Conservation (phyloP, 73 alveolate genomes). For the Effrenium voratum region DNA sequence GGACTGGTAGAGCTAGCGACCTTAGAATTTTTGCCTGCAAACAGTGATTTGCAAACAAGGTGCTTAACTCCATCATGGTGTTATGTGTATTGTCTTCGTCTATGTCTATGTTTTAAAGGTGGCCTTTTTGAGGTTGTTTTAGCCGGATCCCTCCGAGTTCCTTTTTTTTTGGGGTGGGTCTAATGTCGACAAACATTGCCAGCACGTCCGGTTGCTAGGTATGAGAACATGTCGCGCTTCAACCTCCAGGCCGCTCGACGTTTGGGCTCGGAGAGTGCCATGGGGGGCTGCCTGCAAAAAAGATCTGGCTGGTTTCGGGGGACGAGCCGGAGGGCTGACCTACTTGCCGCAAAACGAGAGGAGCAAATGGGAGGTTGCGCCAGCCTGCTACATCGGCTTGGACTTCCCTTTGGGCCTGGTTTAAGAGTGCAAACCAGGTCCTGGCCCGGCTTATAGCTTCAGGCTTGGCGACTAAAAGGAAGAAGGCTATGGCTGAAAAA, state of each 20-base stretch:
- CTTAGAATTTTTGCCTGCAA: no score
- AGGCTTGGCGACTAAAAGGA: no score
- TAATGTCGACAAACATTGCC: not conserved
- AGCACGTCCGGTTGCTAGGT: conserved; percentile 2
- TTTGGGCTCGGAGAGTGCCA: not conserved
- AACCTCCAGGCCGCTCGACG: conserved; percentile 17
- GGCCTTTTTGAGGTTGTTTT: not conserved
- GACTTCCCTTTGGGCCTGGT: no score
- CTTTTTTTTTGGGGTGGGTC: not conserved
- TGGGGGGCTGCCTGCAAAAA: not conserved
- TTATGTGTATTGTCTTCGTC: not conserved
- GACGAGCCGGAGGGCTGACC: no score
- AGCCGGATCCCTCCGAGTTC: not conserved
- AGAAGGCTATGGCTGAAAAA: no score
- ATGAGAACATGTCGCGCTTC: conserved; percentile 7
- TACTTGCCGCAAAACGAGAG: no score
- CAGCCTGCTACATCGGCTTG: no score
- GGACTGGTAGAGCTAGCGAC: no score
- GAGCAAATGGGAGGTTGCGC: no score
- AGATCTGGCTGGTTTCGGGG: no score
- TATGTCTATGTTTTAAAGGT: not conserved
- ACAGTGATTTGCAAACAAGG: not conserved
- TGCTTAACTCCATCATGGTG: not conserved
- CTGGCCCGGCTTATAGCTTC: no score
- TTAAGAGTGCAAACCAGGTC: no score